Evolutionary conservation across 257 asterid genomes (phyloP), one percentile per base, ranked within the genome.

Genomic region (Solanum sejunctum): DNA sequence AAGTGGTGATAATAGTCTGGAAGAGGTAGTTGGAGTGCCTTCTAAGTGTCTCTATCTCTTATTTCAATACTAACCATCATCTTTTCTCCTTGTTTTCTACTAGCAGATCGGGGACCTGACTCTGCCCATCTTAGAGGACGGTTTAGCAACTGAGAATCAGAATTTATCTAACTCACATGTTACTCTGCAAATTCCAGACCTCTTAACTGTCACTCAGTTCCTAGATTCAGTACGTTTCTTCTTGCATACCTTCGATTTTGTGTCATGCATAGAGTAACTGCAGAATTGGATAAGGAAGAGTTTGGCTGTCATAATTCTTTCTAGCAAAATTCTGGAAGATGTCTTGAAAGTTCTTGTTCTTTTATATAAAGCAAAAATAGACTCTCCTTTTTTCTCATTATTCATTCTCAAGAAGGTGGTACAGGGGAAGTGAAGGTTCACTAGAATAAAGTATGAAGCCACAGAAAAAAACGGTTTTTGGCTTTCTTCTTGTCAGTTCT

Each of bases 191-290:
- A 90, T 89, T 86, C 93, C 92, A 85, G 84, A 82, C 86, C 91
- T 93, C 88, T 87, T 92, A 88, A 89, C 92, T 54, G 95, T 92
- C 36, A 89, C 93, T 86, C 94, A 93, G 82, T 90, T 93, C 90
- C 86, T 94, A 86, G 92, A 92, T 84, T 91, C 93, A 91, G 98
- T 94, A 94, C 36, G 91, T 78, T 83, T 84, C 64, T 77, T 16
- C 26, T 77, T 51, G 47, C 82, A 51, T 26, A 16, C 21, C 63
- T 51, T 77, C 26, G 8, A 52, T 52, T 70, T 77, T 10, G 43
- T 26, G 26, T 52, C 64, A 77, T 51, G 64, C 64, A 52, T 26
- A 51, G 6, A 77, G 63, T 51, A 9, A 26, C 45, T 26, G 21
- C 23, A 20, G 82, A 13, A 51, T 77, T 77, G 26, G 64, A 18